Conservation (phyloP, 805 yeast species). For the Nakazawaea wickerhamii region DNA sequence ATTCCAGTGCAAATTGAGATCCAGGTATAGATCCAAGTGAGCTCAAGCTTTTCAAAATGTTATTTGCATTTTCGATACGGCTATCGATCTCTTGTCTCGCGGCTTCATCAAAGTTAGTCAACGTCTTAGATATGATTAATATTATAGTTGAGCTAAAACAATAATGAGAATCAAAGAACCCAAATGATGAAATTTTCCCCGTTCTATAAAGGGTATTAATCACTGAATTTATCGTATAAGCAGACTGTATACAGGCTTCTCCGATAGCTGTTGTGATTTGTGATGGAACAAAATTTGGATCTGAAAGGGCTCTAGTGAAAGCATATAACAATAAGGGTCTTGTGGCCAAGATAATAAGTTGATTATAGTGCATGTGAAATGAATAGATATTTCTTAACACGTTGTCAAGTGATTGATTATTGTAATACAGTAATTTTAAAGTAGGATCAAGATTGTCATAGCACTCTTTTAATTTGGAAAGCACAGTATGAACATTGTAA, state of each 20-base stretch:
- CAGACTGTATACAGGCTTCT: constrained; percentile 13
- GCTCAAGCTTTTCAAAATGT: constrained; percentile 1
- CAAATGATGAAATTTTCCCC: constrained; percentile 9
- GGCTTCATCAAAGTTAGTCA: constrained; percentile 3
- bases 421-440: constrained; percentile 8
- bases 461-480: constrained; percentile 10
- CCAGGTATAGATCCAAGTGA: constrained; percentile 7
- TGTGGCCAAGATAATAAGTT: constrained; percentile 11
- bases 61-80: constrained; percentile 1
- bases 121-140: constrained; percentile 1
- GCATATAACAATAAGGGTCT: constrained; percentile 11
- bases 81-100: constrained; percentile 1
- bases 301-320: constrained; percentile 6
- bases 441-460: constrained; percentile 12
- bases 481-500: constrained; percentile 8
- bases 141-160: constrained; percentile 13
- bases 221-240: constrained; percentile 10
- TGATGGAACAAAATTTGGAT: constrained; percentile 5
- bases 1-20: constrained; percentile 2
- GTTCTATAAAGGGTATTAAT: constrained; percentile 6
- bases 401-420: constrained; percentile 3
- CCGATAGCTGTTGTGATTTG: constrained; percentile 10
- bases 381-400: constrained; percentile 12
- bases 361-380: constrained; percentile 13
- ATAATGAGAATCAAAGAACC: constrained; percentile 14